Conservation (phyloP, 768 basidiomycete species). For the Suillus brevipes region DNA sequence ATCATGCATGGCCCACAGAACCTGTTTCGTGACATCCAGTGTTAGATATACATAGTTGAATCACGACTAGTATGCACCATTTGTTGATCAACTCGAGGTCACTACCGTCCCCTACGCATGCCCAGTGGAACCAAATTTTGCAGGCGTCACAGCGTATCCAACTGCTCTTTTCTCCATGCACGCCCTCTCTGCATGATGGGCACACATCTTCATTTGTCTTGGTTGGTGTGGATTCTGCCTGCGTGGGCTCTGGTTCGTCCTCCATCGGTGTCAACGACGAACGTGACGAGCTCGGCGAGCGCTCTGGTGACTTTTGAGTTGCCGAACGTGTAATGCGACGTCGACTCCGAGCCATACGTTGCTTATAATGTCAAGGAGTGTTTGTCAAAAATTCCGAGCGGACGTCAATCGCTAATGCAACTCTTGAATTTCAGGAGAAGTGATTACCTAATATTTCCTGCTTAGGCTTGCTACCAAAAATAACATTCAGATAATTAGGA, state of each 20-base stretch:
- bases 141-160: conserved; percentile 86
- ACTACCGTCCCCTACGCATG: conserved; percentile 67
- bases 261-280: conserved; percentile 28
- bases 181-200: conserved; percentile 51
- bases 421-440: conserved; percentile 9
- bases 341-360: conserved; percentile 44
- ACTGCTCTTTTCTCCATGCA: conserved; percentile 57
- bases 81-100: conserved; percentile 73
- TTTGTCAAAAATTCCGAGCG: conserved; percentile 11
- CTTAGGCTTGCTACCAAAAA: neutral
- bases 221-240: conserved; percentile 13
- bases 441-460: conserved; percentile 24
- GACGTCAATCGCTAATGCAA: conserved; percentile 10
- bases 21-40: conserved; percentile 41
- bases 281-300: conserved; percentile 31
- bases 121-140: conserved; percentile 84
- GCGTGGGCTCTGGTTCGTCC: conserved; percentile 11
- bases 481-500: neutral
- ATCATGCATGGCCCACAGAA: conserved; percentile 66
- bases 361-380: conserved; percentile 9
- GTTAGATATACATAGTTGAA: conserved; percentile 19
- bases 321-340: conserved; percentile 44
- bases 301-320: conserved; percentile 36
- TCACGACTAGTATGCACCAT: conserved; percentile 43
- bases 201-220: conserved; percentile 38